A percentile compares a stretch with the other conserved stretches of the same genome.
Evolutionary conservation across 2,329 filamentous ascomycete species (phyloP).

Genomic region (Aspergillus ochraceoroseus): DNA sequence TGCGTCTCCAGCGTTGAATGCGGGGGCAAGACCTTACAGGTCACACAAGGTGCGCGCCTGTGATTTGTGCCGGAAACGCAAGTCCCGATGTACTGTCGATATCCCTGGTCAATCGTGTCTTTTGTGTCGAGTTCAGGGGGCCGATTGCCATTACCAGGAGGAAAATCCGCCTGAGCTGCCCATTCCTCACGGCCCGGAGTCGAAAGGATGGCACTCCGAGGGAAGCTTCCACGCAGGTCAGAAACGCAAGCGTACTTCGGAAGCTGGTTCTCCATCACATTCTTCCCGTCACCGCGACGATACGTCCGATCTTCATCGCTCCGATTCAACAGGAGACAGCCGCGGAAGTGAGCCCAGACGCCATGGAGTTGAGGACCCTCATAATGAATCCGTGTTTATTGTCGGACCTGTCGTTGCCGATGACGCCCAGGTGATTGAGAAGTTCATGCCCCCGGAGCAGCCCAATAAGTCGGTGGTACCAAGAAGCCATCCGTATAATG

Average conservation of each 20-base stretch:
- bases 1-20: conserved; percentile 37
- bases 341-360: conserved; percentile 32
- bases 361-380: conserved; percentile 33
- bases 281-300: conserved; percentile 19
- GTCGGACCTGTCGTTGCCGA: conserved; percentile 57
- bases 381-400: conserved; percentile 50
- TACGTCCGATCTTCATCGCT: conserved; percentile 23
- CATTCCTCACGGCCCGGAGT: conserved; percentile 25
- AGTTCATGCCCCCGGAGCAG: conserved; percentile 49
- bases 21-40: conserved; percentile 53
- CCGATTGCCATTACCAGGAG: conserved; percentile 54
- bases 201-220: conserved; percentile 28
- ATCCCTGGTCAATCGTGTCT: conserved; percentile 51
- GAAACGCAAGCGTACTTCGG: conserved; percentile 38
- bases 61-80: conserved; percentile 56
- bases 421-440: conserved; percentile 58
- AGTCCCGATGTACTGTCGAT: conserved; percentile 58
- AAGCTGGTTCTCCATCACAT: conserved; percentile 24
- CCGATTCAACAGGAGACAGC: conserved; percentile 25
- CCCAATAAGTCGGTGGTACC: conserved; percentile 38
- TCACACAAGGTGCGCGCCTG: conserved; percentile 60
- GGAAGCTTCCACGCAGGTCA: conserved; percentile 27
- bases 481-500: conserved; percentile 47
- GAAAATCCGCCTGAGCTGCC: conserved; percentile 28
- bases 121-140: conserved; percentile 55